Percentiles rank a stretch among this genome's conserved stretches.
Conservation (phyloP, 371 early-diverging fungal genomes). For the Mortierella sp. region DNA sequence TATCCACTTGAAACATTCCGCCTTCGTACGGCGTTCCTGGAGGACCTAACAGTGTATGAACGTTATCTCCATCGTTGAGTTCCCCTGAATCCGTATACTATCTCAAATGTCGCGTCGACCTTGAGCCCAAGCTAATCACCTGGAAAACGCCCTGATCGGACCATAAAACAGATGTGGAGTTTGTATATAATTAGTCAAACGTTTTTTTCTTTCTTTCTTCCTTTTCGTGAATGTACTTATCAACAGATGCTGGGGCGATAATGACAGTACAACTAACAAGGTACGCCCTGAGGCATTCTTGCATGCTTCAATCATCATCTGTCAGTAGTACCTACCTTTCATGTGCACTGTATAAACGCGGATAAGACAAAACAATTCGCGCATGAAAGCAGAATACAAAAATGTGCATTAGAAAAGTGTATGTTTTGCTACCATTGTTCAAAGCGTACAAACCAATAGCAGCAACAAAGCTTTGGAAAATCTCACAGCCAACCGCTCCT, state of each 20-base stretch:
- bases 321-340: not conserved
- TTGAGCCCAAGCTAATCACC: slow-evolving; percentile 12
- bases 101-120: not conserved
- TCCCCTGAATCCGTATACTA: not conserved
- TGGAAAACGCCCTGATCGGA: slow-evolving; percentile 34
- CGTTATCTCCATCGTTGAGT: no score
- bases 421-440: no score
- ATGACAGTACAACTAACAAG: no score
- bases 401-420: not conserved
- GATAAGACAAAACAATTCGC: not conserved
- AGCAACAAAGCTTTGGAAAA: no score
- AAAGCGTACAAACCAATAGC: no score
- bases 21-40: slow-evolving; percentile 55
- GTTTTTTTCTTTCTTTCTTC: no score
- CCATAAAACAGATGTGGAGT: not conserved
- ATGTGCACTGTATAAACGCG: not conserved
- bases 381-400: not conserved
- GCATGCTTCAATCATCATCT: no score
- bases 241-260: no score
- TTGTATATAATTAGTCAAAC: not conserved
- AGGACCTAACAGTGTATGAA: no score
- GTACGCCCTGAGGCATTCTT: no score
- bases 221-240: no score
- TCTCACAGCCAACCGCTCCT: no score
- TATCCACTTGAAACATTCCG: slow-evolving; percentile 58